Evolutionary conservation across 805 yeast genomes (phyloP).

Genomic region (Suhomyces canberraensis): DNA sequence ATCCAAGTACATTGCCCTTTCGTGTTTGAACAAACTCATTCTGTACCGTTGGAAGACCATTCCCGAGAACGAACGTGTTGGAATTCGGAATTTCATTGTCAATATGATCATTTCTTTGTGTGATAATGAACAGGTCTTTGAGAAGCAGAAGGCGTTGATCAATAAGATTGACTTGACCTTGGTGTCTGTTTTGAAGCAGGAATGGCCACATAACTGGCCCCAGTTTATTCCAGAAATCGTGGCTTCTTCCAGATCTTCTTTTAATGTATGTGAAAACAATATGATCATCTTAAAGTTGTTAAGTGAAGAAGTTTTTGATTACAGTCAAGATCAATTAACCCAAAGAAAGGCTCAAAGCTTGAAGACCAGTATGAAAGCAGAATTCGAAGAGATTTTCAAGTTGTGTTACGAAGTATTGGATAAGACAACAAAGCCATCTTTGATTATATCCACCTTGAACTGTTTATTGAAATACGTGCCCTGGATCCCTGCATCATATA

Average conservation of each 20-base stretch:
- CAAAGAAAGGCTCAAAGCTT: slow-evolving; percentile 87
- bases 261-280: slow-evolving; percentile 95
- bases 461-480: slow-evolving; percentile 81
- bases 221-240: slow-evolving; percentile 92
- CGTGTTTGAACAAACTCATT: slow-evolving; percentile 85
- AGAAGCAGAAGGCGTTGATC: slow-evolving; percentile 73
- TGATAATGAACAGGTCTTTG: slow-evolving; percentile 73
- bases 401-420: slow-evolving; percentile 92
- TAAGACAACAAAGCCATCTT: slow-evolving; percentile 78
- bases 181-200: slow-evolving; percentile 93
- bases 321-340: slow-evolving; percentile 93
- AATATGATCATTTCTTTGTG: slow-evolving; percentile 91
- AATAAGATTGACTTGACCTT: slow-evolving; percentile 91
- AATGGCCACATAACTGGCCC: slow-evolving; percentile 99
- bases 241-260: slow-evolving; percentile 73
- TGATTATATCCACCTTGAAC: slow-evolving; percentile 79
- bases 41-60: slow-evolving; percentile 91
- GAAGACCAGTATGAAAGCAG: slow-evolving; percentile 80
- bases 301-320: slow-evolving; percentile 95
- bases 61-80: slow-evolving; percentile 84
- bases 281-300: slow-evolving; percentile 87
- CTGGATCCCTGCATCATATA: slow-evolving; percentile 91
- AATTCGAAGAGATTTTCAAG: slow-evolving; percentile 89
- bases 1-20: slow-evolving; percentile 86
- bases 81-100: slow-evolving; percentile 90